Base-by-base conservation (phyloP, 352 stramenopile genomes). In the Globisporangium camurandrum region DNA sequence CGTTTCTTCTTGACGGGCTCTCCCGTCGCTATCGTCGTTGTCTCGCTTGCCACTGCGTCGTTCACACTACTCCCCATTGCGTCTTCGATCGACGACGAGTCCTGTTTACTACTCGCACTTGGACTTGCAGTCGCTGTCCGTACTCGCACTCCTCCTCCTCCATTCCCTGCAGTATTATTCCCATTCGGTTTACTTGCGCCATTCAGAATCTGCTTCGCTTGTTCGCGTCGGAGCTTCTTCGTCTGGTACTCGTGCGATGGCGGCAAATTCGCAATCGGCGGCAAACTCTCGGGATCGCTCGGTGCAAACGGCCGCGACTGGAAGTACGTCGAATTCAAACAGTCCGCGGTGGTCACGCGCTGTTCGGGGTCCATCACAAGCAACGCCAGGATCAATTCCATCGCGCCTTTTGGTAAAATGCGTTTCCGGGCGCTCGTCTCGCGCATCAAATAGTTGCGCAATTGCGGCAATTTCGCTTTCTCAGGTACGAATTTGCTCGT, bases 311-410 rank as follows among this genome's bases (percentile, higher is more conserved):
- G 84, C 1, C 82, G 67, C 11, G 62, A 54, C 34, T 86, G 75
- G 70, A 99, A 99, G 62, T 98, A 99, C 3, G 75, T 62, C 64
- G 98, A 87, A 44, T 95, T 85, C 33, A 99, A 62, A 20, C 93
- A 95, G 40, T 95, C 83, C 1, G 89, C 68, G 0, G 94, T 93
- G 0, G 93, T 98, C 44, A 98, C 75, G 4, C 96, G 75, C 54
- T 95, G 78, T 34, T 95, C 83, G 3, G 95, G 95, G 66, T 99
- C 94, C 54, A 98, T 93, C 42, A 95, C 86, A 8, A 99, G 72
- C 63, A 99, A 84, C 50, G 90, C 84, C 45, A 89, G 79, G 31
- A 98, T 86, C 42, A 98, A 66, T 51, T 98, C 93, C 14, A 98
- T 62, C 20, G 84, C 77, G 26, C 82, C 82, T 46, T 89, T 88